These are phyloP conservation scores for Ricinus communis DNA, from an alignment of 345 rosid species.

Conservation along the genomic window DNA sequence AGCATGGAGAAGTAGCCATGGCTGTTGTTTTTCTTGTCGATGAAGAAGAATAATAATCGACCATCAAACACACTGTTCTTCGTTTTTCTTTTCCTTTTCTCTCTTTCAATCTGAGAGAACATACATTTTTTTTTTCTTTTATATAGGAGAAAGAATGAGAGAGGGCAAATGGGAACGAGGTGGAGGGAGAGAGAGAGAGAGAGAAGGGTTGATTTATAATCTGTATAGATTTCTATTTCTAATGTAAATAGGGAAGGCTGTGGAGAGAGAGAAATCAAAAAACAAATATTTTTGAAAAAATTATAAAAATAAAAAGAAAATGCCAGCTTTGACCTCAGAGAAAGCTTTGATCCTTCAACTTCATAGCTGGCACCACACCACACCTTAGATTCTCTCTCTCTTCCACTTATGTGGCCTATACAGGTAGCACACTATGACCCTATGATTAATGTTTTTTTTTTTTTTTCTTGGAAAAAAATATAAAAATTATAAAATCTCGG, in stretches of 20 bases:
- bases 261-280: constrained; percentile 17
- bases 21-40: constrained; percentile 19
- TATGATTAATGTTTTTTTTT: neutral
- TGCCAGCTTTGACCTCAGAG: constrained; percentile 89
- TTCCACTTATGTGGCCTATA: constrained; percentile 25
- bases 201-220: constrained; percentile 12
- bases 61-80: constrained; percentile 21
- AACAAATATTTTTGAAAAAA: neutral
- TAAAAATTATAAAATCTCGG: too few relatives aligned
- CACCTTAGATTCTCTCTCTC: constrained; percentile 48
- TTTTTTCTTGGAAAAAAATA: neutral
- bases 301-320: neutral
- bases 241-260: constrained; percentile 1
- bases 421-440: constrained; percentile 13
- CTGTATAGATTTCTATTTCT: neutral
- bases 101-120: constrained; percentile 17
- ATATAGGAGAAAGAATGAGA: constrained; percentile 23
- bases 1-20: constrained; percentile 48
- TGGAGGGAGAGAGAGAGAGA: constrained; percentile 16
- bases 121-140: constrained; percentile 28
- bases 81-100: constrained; percentile 5
- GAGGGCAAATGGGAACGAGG: constrained; percentile 28
- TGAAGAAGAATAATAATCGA: constrained; percentile 34
- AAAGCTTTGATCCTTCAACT: constrained; percentile 64
- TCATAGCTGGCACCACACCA: constrained; percentile 80